phyloP scores from a whole-genome alignment of 2,329 filamentous ascomycete species.

The Ceratocystiopsis sp. region DNA sequence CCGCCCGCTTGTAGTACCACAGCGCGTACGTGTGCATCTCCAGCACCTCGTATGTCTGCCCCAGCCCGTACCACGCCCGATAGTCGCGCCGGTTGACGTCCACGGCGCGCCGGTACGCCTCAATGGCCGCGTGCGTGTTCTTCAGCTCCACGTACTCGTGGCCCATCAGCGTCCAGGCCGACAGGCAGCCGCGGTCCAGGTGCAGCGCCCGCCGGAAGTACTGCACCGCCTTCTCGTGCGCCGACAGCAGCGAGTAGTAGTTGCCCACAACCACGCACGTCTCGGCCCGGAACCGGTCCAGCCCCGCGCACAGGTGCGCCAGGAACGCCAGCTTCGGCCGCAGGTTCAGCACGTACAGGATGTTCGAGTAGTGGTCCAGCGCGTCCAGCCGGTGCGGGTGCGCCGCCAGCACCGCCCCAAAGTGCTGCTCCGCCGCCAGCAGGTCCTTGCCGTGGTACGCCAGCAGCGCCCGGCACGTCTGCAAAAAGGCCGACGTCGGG shows the following conservation, averaged over 20 bases:
- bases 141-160: constrained; percentile 98
- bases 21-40: constrained; percentile 96
- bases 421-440: constrained; percentile 44
- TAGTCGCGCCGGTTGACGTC: constrained; percentile 95
- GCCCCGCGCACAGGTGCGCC: constrained; percentile 74
- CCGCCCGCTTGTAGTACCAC: constrained; percentile 95
- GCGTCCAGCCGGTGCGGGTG: constrained; percentile 65
- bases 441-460: constrained; percentile 84
- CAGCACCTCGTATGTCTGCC: constrained; percentile 91
- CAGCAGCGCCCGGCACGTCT: constrained; percentile 75
- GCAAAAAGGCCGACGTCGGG: constrained; percentile 71
- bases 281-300: constrained; percentile 92
- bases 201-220: constrained; percentile 91
- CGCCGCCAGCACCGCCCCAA: constrained; percentile 66
- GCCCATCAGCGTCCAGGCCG: constrained; percentile 96
- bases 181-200: constrained; percentile 76
- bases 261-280: constrained; percentile 95
- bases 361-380: constrained; percentile 92
- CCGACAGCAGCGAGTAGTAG: constrained; percentile 85
- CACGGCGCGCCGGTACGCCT: constrained; percentile 87
- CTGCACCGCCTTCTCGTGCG: constrained; percentile 95
- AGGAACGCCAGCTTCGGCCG: constrained; percentile 83
- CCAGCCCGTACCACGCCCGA: constrained; percentile 92
- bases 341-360: constrained; percentile 80
- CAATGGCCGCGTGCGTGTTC: constrained; percentile 94